phyloP scores from a whole-genome alignment of 1,139 yeast species.

The Yamadazyma buinensis region DNA sequence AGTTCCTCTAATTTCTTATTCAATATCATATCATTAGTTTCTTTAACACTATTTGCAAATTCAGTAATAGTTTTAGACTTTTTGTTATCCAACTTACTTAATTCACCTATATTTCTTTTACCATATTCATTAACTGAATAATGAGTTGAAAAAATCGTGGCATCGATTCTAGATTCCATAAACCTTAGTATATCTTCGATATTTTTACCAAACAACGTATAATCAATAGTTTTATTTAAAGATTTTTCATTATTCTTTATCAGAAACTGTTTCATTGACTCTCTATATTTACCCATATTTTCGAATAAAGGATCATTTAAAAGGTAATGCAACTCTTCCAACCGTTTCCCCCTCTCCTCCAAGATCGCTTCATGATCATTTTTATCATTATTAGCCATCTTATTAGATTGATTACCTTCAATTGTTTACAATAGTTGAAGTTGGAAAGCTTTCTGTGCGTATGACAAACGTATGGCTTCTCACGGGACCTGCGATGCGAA shows the following conservation, averaged over 20 bases:
- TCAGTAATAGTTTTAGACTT: slow-evolving; percentile 10
- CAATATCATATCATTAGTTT: slow-evolving; percentile 23
- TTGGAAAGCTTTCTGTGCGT: slow-evolving; percentile 2
- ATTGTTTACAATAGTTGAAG: neutral
- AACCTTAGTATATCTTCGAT: slow-evolving; percentile 5
- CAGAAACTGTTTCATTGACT: slow-evolving; percentile 9
- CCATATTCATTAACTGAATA: slow-evolving; percentile 2
- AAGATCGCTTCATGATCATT: slow-evolving; percentile 2
- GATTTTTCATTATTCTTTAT: slow-evolving; percentile 5
- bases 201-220: slow-evolving; percentile 9
- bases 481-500: no score
- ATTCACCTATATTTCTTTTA: slow-evolving; percentile 4
- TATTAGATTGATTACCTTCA: neutral
- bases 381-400: neutral
- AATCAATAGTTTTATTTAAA: slow-evolving; percentile 5
- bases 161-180: slow-evolving; percentile 5
- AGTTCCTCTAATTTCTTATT: slow-evolving; percentile 26
- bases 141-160: slow-evolving; percentile 4
- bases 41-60: slow-evolving; percentile 12
- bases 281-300: slow-evolving; percentile 8
- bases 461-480: no score
- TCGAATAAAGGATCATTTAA: slow-evolving; percentile 14
- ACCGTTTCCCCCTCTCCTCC: slow-evolving; percentile 9
- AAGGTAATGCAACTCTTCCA: slow-evolving; percentile 13
- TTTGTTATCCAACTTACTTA: slow-evolving; percentile 3